A percentile compares a stretch with the other conserved stretches of the same genome.
These are phyloP conservation scores for Colletotrichum spinosum DNA, from an alignment of 2,329 filamentous ascomycete species.

Conservation along the genomic window DNA sequence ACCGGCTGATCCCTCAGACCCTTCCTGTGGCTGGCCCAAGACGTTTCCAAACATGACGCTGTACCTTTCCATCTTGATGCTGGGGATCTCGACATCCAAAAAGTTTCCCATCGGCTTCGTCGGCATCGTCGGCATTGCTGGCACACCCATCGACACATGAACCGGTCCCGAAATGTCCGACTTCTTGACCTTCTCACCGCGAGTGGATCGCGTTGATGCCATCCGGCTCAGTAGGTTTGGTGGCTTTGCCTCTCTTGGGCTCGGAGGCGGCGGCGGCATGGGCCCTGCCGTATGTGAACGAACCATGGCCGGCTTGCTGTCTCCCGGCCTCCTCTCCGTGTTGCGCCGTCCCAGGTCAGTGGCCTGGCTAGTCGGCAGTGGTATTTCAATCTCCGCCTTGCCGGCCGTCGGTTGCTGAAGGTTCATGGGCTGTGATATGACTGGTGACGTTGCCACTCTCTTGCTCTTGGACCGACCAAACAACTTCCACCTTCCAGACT, in stretches of 20 bases:
- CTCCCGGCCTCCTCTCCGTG: conserved; percentile 50
- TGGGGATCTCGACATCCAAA: conserved; percentile 84
- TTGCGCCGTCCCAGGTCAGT: conserved; percentile 49
- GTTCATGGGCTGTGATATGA: conserved; percentile 35
- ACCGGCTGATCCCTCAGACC: conserved; percentile 2
- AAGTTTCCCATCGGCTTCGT: conserved; percentile 50
- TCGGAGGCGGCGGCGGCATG: conserved; percentile 16
- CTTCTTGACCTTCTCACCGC: conserved; percentile 36
- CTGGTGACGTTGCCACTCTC: conserved; percentile 37
- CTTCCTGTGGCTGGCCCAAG: conserved; percentile 59
- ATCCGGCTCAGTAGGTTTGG: conserved; percentile 36
- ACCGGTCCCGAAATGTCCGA: conserved; percentile 43
- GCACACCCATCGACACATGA: conserved; percentile 41
- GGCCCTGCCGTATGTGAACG: conserved; percentile 56
- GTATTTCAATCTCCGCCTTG: conserved; percentile 15
- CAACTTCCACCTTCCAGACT: conserved; percentile 69
- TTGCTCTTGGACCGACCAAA: conserved; percentile 60
- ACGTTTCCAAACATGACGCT: conserved; percentile 92
- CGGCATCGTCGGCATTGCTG: conserved; percentile 1
- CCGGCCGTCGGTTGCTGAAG: conserved; percentile 20
- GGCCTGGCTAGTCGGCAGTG: conserved; percentile 13
- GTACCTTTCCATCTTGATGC: conserved; percentile 85
- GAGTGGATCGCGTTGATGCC: conserved; percentile 37
- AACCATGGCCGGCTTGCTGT: conserved; percentile 57
- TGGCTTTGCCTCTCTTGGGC: conserved; percentile 36